Conservation (phyloP, 306 rosid species). For the Sphenostylis stenocarpa region DNA sequence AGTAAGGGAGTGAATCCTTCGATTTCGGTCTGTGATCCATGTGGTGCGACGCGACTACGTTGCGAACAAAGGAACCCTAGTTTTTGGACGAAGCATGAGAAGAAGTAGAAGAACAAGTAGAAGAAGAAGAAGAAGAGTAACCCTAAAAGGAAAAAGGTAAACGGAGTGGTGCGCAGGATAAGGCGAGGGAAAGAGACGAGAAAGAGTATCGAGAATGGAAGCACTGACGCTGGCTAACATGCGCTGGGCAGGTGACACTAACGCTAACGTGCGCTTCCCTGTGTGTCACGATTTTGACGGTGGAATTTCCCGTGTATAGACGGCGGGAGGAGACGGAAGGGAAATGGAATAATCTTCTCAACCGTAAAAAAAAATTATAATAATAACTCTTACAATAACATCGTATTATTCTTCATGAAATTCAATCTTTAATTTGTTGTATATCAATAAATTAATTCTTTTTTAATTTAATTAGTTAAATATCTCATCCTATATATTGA, state of each 20-base stretch:
- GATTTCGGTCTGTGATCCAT: constrained; percentile 73
- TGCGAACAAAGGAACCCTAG: constrained; percentile 31
- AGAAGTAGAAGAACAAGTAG: neutral
- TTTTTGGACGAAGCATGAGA: constrained; percentile 31
- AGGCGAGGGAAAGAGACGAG: constrained; percentile 34
- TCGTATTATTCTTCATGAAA: too few relatives aligned
- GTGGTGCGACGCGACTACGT: constrained; percentile 27
- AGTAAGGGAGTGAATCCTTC: constrained; percentile 60
- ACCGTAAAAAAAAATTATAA: too few relatives aligned
- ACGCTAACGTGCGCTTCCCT: constrained; percentile 41
- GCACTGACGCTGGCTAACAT: constrained; percentile 38
- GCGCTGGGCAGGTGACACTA: constrained; percentile 31
- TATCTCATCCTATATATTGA: too few relatives aligned
- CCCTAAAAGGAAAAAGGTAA: constrained; percentile 31
- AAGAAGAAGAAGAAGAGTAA: constrained; percentile 25
- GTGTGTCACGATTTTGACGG: neutral
- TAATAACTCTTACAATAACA: too few relatives aligned
- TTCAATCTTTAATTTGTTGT: too few relatives aligned
- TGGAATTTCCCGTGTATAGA: constrained; percentile 13
- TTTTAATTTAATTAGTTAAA: too few relatives aligned
- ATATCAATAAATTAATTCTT: too few relatives aligned
- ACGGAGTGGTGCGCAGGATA: constrained; percentile 62
- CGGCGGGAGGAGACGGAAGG: neutral
- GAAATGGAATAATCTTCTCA: neutral
- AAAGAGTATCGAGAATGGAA: constrained; percentile 30